These are phyloP conservation scores for Bipolaris bicolor DNA, from an alignment of 2,329 filamentous ascomycete species.

Conservation along the genomic window DNA sequence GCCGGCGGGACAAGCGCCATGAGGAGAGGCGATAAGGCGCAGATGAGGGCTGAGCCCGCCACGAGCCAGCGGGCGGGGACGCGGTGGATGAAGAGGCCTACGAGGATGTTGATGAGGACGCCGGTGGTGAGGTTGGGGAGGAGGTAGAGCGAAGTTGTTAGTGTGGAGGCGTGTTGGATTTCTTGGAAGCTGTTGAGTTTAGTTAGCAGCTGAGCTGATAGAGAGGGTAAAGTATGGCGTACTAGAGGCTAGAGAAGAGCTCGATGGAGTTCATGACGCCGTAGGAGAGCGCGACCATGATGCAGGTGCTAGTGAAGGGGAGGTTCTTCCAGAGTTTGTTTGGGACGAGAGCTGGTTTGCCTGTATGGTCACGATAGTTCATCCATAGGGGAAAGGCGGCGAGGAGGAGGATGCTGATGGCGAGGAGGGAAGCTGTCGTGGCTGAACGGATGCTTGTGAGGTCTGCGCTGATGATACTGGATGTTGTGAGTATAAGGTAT, in stretches of 20 bases:
- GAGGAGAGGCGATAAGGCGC: constrained; percentile 57
- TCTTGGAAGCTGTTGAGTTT: constrained; percentile 46
- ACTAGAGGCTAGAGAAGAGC: constrained; percentile 52
- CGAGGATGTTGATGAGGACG: constrained; percentile 51
- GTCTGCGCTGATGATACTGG: constrained; percentile 34
- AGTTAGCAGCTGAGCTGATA: not conserved
- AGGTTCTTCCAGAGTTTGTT: constrained; percentile 60
- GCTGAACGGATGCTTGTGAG: constrained; percentile 31
- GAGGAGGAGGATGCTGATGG: constrained; percentile 32
- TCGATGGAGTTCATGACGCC: constrained; percentile 48
- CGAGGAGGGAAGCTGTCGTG: constrained; percentile 29
- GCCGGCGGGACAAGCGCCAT: constrained; percentile 60
- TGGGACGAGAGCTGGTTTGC: constrained; percentile 34
- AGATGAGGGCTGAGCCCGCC: constrained; percentile 50
- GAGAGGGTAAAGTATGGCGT: constrained; percentile 33
- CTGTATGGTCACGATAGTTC: constrained; percentile 31
- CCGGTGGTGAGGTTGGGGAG: constrained; percentile 51
- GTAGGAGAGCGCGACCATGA: constrained; percentile 49
- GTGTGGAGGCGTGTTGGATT: constrained; percentile 42
- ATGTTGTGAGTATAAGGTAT: constrained; percentile 10
- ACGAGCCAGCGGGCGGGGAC: constrained; percentile 54
- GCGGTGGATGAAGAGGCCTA: constrained; percentile 55
- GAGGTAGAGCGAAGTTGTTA: constrained; percentile 51
- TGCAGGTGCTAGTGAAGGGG: constrained; percentile 62
- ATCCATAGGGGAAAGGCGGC: constrained; percentile 41